These are phyloP conservation scores for Trichoderma afroharzianum DNA, from an alignment of 2,329 filamentous ascomycete genomes.

Conservation along the genomic window DNA sequence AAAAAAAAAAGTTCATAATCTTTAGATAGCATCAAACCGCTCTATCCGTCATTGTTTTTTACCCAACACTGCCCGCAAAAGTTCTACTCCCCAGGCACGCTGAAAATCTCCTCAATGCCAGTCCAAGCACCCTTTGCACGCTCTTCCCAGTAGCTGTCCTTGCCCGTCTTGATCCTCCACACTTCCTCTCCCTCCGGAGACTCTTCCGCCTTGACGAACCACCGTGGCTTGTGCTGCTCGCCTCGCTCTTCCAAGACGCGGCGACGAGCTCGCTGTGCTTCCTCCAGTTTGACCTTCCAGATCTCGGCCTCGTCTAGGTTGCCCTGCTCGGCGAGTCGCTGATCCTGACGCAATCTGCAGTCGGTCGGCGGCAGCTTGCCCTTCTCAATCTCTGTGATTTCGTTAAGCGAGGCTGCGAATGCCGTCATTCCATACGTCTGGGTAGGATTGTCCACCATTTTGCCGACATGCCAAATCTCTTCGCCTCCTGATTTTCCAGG, in stretches of 20 bases:
- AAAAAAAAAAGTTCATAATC: neutral
- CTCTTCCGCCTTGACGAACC: conserved; percentile 74
- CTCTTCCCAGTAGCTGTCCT: conserved; percentile 93
- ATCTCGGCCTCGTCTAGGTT: conserved; percentile 79
- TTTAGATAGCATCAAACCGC: neutral
- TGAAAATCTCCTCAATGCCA: conserved; percentile 51
- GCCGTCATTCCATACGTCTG: conserved; percentile 84
- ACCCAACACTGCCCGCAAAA: conserved; percentile 13
- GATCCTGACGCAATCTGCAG: conserved; percentile 78
- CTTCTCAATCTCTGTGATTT: conserved; percentile 77
- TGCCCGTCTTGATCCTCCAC: conserved; percentile 74
- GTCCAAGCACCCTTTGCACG: conserved; percentile 65
- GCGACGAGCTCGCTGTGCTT: conserved; percentile 73
- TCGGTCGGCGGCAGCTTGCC: conserved; percentile 76
- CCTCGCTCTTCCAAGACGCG: conserved; percentile 72
- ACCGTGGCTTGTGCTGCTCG: conserved; percentile 69
- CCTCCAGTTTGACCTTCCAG: conserved; percentile 79
- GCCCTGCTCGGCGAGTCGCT: conserved; percentile 77
- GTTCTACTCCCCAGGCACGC: conserved; percentile 27
- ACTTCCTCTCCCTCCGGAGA: conserved; percentile 60
- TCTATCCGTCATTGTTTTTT: neutral
- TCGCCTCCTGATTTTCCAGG: conserved; percentile 58
- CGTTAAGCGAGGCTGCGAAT: conserved; percentile 84
- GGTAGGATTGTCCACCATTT: conserved; percentile 72
- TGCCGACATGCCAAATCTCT: conserved; percentile 74